Evolutionary conservation across 2,329 filamentous ascomycete species (phyloP), one percentile per base, ranked within the genome.

Genomic region (Xylaria sp.): DNA sequence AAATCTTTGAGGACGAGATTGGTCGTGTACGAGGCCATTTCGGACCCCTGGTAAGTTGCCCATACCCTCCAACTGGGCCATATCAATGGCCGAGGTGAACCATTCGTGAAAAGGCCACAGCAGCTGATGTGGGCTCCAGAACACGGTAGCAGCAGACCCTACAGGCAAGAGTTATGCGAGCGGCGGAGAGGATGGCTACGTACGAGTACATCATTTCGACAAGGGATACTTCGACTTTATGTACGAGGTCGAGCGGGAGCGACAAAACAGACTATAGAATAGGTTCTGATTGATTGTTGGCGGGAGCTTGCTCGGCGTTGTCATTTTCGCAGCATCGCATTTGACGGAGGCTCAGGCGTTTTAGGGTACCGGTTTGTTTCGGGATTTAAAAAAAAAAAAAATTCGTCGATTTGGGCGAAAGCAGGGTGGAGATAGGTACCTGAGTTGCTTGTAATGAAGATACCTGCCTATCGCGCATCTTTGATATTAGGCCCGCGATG

Each of bases 1-100:
- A 96, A 86, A 90, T 99, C 77, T 98, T 99, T 77, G 93, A 97
- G 80, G 94, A 99, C 79, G 95, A 99, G 83, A 94, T 98, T 74
- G 95, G 95, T 71, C 90, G 95, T 83, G 95, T 99, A 68, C 87
- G 93, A 76, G 95, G 95, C 67, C 95, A 99, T 80, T 99, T 99
- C 80, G 95, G 95, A 76, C 95, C 91, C 69, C 84, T 97, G 75
- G 79, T 81, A 75, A 60, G 78, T 72, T 41, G 19, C 53, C n/a
- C 19, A 11, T 19, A 10, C 19, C 19, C 35, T 25, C 33, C 7
- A 6, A 54, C 2, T 19, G 17, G 37, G 13, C n/a, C 6, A 29
- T 10, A 54, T 10, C 6, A 15, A 44, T 3, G 5, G n/a, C 15
- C n/a, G 21, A 7, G 19, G 23, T 8, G 7, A 9, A n/a, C 3